Conservation (phyloP, 495 filamentous ascomycete genomes). For the Tetracladium setigerum region DNA sequence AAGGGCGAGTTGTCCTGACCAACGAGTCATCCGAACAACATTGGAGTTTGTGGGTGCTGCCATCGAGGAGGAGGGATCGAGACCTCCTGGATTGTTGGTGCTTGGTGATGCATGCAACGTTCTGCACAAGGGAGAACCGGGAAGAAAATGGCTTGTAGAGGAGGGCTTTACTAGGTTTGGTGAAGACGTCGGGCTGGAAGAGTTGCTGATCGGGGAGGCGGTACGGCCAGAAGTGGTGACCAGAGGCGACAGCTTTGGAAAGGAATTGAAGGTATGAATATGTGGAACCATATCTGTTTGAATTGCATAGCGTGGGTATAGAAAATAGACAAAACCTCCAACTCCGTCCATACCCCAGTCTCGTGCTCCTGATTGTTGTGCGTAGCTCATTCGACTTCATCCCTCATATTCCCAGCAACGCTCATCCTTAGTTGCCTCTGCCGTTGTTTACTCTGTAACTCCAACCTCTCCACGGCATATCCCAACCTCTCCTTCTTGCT, state of each 20-base stretch:
- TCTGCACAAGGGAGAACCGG: conserved; percentile 44
- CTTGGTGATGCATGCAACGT: conserved; percentile 79
- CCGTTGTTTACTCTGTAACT: conserved; percentile 56
- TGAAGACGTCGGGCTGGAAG: conserved; percentile 24
- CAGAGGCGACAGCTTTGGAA: conserved; percentile 9
- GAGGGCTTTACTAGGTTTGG: conserved; percentile 75
- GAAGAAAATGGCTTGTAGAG: conserved; percentile 75
- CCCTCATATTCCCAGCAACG: conserved; percentile 32
- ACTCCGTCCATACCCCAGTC: neutral
- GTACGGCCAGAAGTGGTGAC: conserved; percentile 6
- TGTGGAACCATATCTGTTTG: neutral
- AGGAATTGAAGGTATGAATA: conserved; percentile 7
- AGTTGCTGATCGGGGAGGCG: conserved; percentile 15
- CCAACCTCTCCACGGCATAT: conserved; percentile 68
- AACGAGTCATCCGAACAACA: conserved; percentile 84
- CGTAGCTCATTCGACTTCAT: neutral
- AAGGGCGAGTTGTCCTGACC: conserved; percentile 89
- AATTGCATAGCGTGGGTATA: neutral
- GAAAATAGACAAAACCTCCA: neutral
- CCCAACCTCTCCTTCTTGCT: conserved; percentile 71
- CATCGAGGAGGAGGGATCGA: conserved; percentile 80
- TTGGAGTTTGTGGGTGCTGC: conserved; percentile 70
- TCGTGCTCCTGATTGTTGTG: neutral
- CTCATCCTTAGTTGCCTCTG: conserved; percentile 77
- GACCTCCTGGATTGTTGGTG: conserved; percentile 88